A percentile compares a stretch with the other conserved stretches of the same genome.
These are phyloP conservation scores for Malus hybrid DNA, from an alignment of 331 rosid species.

Conservation along the genomic window DNA sequence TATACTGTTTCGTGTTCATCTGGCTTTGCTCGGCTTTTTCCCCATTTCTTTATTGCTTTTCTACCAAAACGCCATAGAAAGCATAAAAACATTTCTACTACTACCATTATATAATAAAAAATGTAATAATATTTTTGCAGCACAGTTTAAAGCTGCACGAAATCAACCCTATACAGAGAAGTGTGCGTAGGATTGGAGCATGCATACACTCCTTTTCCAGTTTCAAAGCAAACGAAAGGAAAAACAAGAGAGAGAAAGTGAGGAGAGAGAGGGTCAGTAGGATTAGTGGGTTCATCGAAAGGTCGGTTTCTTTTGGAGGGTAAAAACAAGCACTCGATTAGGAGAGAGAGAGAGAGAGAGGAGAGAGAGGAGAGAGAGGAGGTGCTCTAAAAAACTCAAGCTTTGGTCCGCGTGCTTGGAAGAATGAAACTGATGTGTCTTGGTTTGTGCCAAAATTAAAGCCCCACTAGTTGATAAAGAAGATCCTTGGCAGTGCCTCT, in stretches of 20 bases:
- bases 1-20: slow-evolving; percentile 53
- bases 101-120: not conserved
- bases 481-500: slow-evolving; percentile 32
- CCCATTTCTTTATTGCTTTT: not conserved
- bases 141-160: slow-evolving; percentile 71
- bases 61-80: not conserved
- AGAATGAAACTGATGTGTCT: slow-evolving; percentile 27
- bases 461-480: slow-evolving; percentile 37
- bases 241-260: not conserved
- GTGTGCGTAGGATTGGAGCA: slow-evolving; percentile 57
- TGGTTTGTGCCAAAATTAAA: slow-evolving; percentile 7
- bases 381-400: slow-evolving; percentile 22
- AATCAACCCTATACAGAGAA: slow-evolving; percentile 27
- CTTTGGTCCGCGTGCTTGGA: slow-evolving; percentile 88
- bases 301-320: slow-evolving; percentile 66
- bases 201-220: slow-evolving; percentile 46
- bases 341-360: slow-evolving; percentile 5
- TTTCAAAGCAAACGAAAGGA: slow-evolving; percentile 20
- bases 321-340: slow-evolving; percentile 40
- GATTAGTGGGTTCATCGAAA: slow-evolving; percentile 48
- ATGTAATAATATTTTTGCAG: not conserved
- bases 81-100: not conserved
- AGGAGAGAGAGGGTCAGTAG: not conserved
- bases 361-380: not conserved
- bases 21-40: slow-evolving; percentile 31